Conservation (phyloP, 2,329 filamentous ascomycete species). For the Graphilbum sp. region DNA sequence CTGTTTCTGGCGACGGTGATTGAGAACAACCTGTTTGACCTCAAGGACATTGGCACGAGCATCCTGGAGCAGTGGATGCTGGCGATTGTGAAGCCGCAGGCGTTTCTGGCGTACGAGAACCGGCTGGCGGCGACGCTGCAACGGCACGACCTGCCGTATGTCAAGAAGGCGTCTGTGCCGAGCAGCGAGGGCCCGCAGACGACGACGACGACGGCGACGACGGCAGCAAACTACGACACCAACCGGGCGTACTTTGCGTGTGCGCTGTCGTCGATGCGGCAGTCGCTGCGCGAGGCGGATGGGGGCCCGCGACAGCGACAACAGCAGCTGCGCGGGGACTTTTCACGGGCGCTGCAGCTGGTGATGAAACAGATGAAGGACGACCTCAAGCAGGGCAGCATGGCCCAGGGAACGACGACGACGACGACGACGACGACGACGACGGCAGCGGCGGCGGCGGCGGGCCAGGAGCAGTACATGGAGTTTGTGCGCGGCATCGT, state of each 20-base stretch:
- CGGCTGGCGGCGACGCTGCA: slow-evolving; percentile 30
- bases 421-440: no score
- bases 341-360: slow-evolving; percentile 24
- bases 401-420: slow-evolving; percentile 1
- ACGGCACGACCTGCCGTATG: slow-evolving; percentile 23
- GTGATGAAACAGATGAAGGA: slow-evolving; percentile 38
- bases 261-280: slow-evolving; percentile 33
- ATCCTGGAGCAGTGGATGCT: slow-evolving; percentile 35
- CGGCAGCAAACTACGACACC: slow-evolving; percentile 24
- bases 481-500: slow-evolving; percentile 35
- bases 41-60: slow-evolving; percentile 27
- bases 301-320: slow-evolving; percentile 11
- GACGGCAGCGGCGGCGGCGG: slow-evolving; percentile 1
- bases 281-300: slow-evolving; percentile 24
- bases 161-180: slow-evolving; percentile 23
- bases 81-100: slow-evolving; percentile 31
- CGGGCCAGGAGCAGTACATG: slow-evolving; percentile 30
- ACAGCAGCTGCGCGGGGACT: slow-evolving; percentile 23
- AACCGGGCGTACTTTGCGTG: slow-evolving; percentile 33
- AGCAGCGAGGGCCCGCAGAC: slow-evolving; percentile 13
- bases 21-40: slow-evolving; percentile 27
- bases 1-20: slow-evolving; percentile 36
- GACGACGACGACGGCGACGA: slow-evolving; percentile 10
- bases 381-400: slow-evolving; percentile 25
- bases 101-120: slow-evolving; percentile 30